Conservation (phyloP, 345 rosid species). For the Orychophragmus violaceus region DNA sequence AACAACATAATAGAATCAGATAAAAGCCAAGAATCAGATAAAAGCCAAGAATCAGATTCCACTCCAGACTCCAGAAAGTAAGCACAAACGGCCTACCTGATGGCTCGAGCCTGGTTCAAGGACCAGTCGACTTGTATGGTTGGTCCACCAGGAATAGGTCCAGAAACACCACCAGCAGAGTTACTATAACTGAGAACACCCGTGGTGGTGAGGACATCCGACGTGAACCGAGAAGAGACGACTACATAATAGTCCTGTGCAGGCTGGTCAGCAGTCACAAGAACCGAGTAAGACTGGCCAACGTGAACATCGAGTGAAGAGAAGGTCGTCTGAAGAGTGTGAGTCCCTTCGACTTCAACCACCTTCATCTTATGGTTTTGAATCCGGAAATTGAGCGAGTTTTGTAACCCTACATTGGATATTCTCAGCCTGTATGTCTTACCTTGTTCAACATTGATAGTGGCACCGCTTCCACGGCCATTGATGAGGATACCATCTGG, state of each 20-base stretch:
- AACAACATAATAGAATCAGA: not conserved
- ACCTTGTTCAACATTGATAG: not conserved
- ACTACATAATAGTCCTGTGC: slow-evolving; percentile 71
- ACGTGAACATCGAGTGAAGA: slow-evolving; percentile 89
- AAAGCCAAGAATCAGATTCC: no score
- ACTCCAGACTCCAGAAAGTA: no score
- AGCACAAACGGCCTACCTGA: no score
- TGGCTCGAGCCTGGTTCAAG: slow-evolving; percentile 86
- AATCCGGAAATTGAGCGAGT: slow-evolving; percentile 84
- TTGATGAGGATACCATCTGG: not conserved
- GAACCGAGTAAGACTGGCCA: slow-evolving; percentile 82
- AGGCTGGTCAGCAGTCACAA: slow-evolving; percentile 88
- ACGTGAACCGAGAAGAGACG: slow-evolving; percentile 72
- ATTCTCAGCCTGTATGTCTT: slow-evolving; percentile 89
- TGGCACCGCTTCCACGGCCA: not conserved
- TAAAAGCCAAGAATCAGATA: not conserved
- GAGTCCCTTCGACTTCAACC: slow-evolving; percentile 93
- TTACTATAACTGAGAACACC: slow-evolving; percentile 70
- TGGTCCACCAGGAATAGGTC: slow-evolving; percentile 87
- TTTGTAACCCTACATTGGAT: slow-evolving; percentile 83
- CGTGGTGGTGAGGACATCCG: slow-evolving; percentile 54
- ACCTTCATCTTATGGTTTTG: slow-evolving; percentile 77
- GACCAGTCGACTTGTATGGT: slow-evolving; percentile 90
- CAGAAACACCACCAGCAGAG: slow-evolving; percentile 70
- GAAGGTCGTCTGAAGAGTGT: slow-evolving; percentile 69